phyloP scores from a whole-genome alignment of 805 yeast species.

The Metschnikowia cubensis region DNA sequence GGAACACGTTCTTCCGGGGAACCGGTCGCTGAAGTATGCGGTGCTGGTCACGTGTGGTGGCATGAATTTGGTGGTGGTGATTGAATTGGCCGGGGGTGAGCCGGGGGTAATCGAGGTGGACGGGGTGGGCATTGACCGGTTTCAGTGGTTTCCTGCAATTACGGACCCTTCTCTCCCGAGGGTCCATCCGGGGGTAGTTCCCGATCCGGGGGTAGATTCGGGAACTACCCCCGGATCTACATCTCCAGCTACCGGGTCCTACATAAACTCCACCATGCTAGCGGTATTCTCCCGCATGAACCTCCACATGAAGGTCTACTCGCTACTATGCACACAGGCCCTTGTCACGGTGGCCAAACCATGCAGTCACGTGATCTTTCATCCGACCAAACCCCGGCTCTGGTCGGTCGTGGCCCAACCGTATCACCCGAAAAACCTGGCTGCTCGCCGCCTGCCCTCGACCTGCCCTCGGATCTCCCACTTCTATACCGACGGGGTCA shows the following conservation, averaged over 20 bases:
- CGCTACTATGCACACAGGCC: conserved; percentile 33
- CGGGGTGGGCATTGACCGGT: conserved; percentile 26
- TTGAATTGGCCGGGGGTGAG: conserved; percentile 19
- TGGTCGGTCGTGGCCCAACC: conserved; percentile 33
- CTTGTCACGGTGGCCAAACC: conserved; percentile 35
- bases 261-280: conserved; percentile 31
- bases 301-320: conserved; percentile 31
- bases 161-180: not conserved
- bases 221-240: not conserved
- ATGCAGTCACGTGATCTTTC: conserved; percentile 15
- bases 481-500: conserved; percentile 32
- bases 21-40: conserved; percentile 28
- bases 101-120: conserved; percentile 33
- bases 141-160: conserved; percentile 34
- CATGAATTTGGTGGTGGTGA: conserved; percentile 20
- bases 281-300: conserved; percentile 26
- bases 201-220: no score
- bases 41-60: conserved; percentile 18
- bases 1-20: conserved; percentile 19
- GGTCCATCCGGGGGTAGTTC: no score
- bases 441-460: conserved; percentile 4
- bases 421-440: conserved; percentile 15
- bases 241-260: conserved; percentile 20
- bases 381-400: conserved; percentile 19
- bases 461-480: conserved; percentile 19